Evolutionary conservation across 2,329 filamentous ascomycete species (phyloP).

Genomic region (Cladobotryum protrusum): DNA sequence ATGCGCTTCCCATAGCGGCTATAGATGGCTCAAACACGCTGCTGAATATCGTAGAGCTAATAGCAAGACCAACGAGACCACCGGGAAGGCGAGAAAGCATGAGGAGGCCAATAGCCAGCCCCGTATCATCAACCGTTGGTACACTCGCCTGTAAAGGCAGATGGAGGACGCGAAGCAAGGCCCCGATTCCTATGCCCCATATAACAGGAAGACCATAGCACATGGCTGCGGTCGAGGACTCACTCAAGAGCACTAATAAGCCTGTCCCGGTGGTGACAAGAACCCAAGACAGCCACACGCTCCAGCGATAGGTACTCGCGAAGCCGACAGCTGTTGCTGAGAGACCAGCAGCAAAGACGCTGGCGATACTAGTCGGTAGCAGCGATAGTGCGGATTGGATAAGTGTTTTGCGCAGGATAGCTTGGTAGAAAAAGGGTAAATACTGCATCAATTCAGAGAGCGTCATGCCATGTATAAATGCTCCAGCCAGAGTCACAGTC

Average conservation of each 20-base stretch:
- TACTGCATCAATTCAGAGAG: constrained; percentile 25
- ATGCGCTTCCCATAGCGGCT: not conserved
- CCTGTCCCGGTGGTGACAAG: constrained; percentile 17
- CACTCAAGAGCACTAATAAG: constrained; percentile 14
- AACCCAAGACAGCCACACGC: constrained; percentile 19
- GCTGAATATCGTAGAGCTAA: constrained; percentile 11
- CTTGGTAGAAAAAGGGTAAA: constrained; percentile 29
- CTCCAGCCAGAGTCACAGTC: constrained; percentile 17
- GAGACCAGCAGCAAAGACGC: constrained; percentile 14
- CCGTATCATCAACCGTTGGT: constrained; percentile 3
- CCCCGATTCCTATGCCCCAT: constrained; percentile 20
- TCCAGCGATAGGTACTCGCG: constrained; percentile 11
- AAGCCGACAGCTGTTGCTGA: constrained; percentile 15
- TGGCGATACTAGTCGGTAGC: constrained; percentile 15
- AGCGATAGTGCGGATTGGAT: constrained; percentile 23
- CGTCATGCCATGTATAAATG: constrained; percentile 26
- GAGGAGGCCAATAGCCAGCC: constrained; percentile 2
- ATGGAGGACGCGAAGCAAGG: constrained; percentile 9
- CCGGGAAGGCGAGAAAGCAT: constrained; percentile 6
- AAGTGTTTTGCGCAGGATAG: constrained; percentile 23
- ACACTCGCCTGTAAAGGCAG: constrained; percentile 10
- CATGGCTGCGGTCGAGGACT: constrained; percentile 7
- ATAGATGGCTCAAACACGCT: constrained; percentile 4
- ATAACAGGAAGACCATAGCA: constrained; percentile 21
- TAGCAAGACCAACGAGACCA: constrained; percentile 6